Evolutionary conservation across 176 grass and related monocot species (phyloP).

Genomic region (Triticum aestivum): IWGSC_CS_RefSeq_v2.1 NC_057813.1:735304773-735305272

Average conservation of each 20-base stretch:
- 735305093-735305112: neutral
- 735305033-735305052: neutral
- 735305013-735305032: neutral
- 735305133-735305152: neutral
- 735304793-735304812: neutral
- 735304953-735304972: neutral
- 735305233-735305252: neutral
- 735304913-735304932: neutral
- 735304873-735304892: neutral
- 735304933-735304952: neutral
- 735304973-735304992: neutral
- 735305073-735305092: neutral
- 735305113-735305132: neutral
- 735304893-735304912: neutral
- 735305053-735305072: neutral
- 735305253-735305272: neutral
- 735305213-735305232: neutral
- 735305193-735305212: slow-evolving; percentile 8
- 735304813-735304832: neutral
- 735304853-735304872: neutral
- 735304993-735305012: neutral
- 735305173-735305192: slow-evolving; percentile 5
- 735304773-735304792: neutral
- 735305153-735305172: slow-evolving; percentile 1
- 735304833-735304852: neutral